These are phyloP conservation scores for Globisporangium megalacanthum DNA, from an alignment of 352 stramenopile genomes.

Conservation along the genomic window DNA sequence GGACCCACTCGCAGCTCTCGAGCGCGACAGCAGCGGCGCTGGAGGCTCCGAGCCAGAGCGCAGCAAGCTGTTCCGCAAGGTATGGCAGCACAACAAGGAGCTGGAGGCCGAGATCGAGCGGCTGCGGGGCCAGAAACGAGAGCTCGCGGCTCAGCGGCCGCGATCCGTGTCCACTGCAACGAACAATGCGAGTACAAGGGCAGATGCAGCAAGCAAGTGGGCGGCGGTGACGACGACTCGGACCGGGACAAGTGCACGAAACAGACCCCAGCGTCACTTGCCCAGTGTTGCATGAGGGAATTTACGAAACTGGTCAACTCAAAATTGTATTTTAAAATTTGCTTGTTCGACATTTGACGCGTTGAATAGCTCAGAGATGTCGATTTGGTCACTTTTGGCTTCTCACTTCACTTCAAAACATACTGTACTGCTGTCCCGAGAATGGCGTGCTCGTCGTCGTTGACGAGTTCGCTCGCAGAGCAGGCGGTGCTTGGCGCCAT, in stretches of 20 bases:
- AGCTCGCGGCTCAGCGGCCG: slow-evolving; percentile 3
- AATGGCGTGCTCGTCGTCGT: slow-evolving; percentile 18
- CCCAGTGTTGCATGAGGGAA: neutral
- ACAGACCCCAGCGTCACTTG: neutral
- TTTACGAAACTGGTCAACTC: neutral
- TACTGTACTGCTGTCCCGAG: neutral
- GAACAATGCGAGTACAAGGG: neutral
- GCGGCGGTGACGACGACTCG: neutral
- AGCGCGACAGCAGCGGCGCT: slow-evolving; percentile 14
- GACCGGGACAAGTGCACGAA: neutral
- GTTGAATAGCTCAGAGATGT: too few relatives aligned
- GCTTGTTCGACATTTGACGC: too few relatives aligned
- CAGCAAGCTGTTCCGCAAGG: slow-evolving; percentile 39
- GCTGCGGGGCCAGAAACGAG: slow-evolving; percentile 30
- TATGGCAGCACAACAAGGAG: slow-evolving; percentile 42
- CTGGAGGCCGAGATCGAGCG: slow-evolving; percentile 44
- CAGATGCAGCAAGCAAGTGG: neutral
- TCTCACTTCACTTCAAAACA: slow-evolving; percentile 1
- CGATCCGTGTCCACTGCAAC: slow-evolving; percentile 1
- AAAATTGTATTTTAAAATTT: neutral
- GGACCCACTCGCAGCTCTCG: neutral
- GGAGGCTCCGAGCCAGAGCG: slow-evolving; percentile 25
- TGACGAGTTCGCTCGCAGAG: slow-evolving; percentile 13
- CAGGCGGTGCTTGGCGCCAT: slow-evolving; percentile 18
- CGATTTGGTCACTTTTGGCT: neutral